These are phyloP conservation scores for Eucalyptus polybractea DNA, from an alignment of 345 rosid species.

Conservation along the genomic window DNA sequence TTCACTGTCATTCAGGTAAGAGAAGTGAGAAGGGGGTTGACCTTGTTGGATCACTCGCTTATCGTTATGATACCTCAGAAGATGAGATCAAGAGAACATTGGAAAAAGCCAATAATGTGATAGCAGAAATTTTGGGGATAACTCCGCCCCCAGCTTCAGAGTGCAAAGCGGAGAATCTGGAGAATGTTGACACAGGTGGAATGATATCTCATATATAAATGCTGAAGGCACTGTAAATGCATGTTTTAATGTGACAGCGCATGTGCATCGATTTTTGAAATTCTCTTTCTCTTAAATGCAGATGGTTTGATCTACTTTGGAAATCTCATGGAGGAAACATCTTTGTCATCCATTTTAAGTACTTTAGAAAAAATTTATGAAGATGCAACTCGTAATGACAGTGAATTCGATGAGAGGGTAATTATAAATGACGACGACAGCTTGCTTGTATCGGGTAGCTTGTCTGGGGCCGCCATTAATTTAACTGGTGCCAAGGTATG, in stretches of 20 bases:
- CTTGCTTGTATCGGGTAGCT: conserved; percentile 64
- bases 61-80: conserved; percentile 66
- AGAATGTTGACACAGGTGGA: conserved; percentile 50
- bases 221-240: background rate
- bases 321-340: conserved; percentile 71
- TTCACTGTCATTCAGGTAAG: conserved; percentile 35
- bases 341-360: conserved; percentile 45
- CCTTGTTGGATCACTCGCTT: conserved; percentile 79
- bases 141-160: conserved; percentile 49
- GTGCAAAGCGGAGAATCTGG: conserved; percentile 50
- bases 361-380: conserved; percentile 67
- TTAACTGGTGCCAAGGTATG: conserved; percentile 49
- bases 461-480: conserved; percentile 51
- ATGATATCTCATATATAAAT: background rate
- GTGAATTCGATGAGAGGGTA: conserved; percentile 79
- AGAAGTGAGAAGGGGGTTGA: conserved; percentile 68
- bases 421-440: conserved; percentile 81
- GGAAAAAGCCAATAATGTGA: conserved; percentile 55
- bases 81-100: conserved; percentile 63
- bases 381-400: conserved; percentile 45
- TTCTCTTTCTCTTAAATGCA: conserved; percentile 5
- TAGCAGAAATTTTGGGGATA: conserved; percentile 52
- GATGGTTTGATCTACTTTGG: conserved; percentile 86
- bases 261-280: background rate
- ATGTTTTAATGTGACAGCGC: background rate